Evolutionary conservation across 164 flowering plant genomes (phyloP), one percentile per base, ranked within the genome.

Genomic region (Vitis rupestris): DNA sequence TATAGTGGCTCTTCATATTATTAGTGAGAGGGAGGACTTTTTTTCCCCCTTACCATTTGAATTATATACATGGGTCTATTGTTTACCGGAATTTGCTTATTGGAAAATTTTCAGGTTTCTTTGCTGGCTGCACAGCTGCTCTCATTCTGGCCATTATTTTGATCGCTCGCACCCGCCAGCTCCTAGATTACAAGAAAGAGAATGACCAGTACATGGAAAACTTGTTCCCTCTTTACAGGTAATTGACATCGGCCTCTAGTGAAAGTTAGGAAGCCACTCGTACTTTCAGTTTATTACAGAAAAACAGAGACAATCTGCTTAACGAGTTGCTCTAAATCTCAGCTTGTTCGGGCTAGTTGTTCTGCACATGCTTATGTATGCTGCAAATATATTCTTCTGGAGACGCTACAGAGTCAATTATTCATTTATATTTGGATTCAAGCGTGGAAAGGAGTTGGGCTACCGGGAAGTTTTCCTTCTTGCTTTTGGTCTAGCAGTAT

Each of bases 181-280:
- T 87, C 65, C 44, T 37, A 37, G 44, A 37, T 37, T 37, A 37
- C 2, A 50, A 72, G 9, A 49, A 11, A 5, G 89, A 85, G 8
- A 66, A 74, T 27, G 50, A 51, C 1, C 37, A 58, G 19, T 87
- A 87, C 73, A 89, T 89, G 94, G 76, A 80, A 14, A 86, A 72
- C 65, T 75, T 87, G 84, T 87, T 89, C 79, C 94, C 91, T 1
- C 89, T 87, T 19, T 89, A 87, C 76, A 87, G 88, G 91, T 82
- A 78, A 70, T 3, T 6, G 7, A 37, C 44, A 37, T 37, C 44
- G 44, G 6, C 44, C 44, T 37, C 4, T 0, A 2, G 4, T 37
- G 44, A 37, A 37, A 37, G 44, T 3, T 37, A 37, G 44, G 44
- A 37, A 37, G 7, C 44, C 4, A 37, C 0, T 37, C 44, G 5